These are phyloP conservation scores for Penicillium goetzii DNA, from an alignment of 495 filamentous ascomycete species.

Conservation along the genomic window DNA sequence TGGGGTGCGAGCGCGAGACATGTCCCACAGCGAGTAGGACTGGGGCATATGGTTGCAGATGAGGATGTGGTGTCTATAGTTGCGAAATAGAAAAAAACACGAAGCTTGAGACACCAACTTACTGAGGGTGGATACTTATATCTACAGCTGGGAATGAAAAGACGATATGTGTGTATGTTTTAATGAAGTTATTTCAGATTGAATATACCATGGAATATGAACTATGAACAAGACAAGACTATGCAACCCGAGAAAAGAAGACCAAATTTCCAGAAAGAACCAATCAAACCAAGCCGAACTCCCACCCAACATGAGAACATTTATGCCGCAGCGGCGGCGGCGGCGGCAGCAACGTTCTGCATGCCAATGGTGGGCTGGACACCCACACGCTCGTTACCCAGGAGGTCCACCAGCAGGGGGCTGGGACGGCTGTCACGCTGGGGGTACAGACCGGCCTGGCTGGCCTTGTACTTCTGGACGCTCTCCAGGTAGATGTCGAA, in stretches of 20 bases:
- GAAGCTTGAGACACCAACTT: not conserved
- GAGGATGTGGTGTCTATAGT: conserved; percentile 98
- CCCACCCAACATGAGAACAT: conserved; percentile 20
- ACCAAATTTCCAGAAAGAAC: conserved; percentile 15
- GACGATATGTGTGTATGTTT: not conserved
- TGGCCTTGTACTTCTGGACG: conserved; percentile 84
- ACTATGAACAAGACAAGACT: conserved; percentile 19
- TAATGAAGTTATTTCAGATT: conserved; percentile 15
- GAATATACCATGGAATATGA: conserved; percentile 23
- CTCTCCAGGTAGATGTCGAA: conserved; percentile 96
- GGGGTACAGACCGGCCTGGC: conserved; percentile 65
- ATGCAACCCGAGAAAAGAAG: conserved; percentile 14
- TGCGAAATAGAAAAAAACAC: conserved; percentile 37
- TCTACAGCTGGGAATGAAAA: conserved; percentile 7
- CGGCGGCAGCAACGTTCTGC: conserved; percentile 52
- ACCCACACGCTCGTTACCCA: conserved; percentile 91
- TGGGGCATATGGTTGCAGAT: conserved; percentile 84
- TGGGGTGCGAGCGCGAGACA: conserved; percentile 97
- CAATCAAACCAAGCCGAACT: conserved; percentile 23
- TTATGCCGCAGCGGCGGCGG: conserved; percentile 39
- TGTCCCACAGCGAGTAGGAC: conserved; percentile 89
- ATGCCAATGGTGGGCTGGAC: conserved; percentile 70
- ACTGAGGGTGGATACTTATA: not conserved
- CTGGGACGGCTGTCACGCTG: conserved; percentile 78
- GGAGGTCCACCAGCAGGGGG: conserved; percentile 84